Base-by-base conservation (phyloP, 2,329 filamentous ascomycete genomes). In the Magnaporthiopsis rhizophila region DNA sequence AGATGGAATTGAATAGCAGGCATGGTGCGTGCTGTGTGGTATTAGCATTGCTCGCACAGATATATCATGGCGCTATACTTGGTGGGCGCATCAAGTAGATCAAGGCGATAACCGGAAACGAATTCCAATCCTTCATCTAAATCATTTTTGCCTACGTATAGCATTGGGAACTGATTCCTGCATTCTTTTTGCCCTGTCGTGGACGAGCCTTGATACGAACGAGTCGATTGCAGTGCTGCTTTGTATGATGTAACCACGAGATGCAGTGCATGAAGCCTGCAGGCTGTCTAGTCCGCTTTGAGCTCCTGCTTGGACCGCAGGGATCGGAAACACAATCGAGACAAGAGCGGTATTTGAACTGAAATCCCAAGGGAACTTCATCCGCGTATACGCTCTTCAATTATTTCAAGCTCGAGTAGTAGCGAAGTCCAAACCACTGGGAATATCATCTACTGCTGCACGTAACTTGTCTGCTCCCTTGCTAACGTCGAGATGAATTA, bases 401-500 rank as follows among this genome's bases (percentile, higher is more conserved):
- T 45, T 11, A 13, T 45, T 7, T 45, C 38, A 18, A 18, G 38
- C 38, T 45, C 15, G 15, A 18, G 5, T 4, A 1, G 15, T 4
- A 45, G 15, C 38, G 15, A 18, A 18, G n/a, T 38, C 18, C 12
- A 60, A n/a, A n/a, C 28, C 6, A 13, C 24, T 62, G 2, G 24
- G 8, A n/a, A 53, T 21, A 56, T 38, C 9, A 58, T 62, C 24
- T n/a, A 5, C 50, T n/a, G 11, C 50, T 24, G 2, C 5, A 45
- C 4, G 15, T 15, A 6, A 45, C 2, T 21, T 53, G 45, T 13
- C n/a, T n/a, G 45, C 6, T 24, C 2, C 18, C 9, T 11, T 53
- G 6, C 21, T 24, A 7, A 53, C n/a, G 8, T 53, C 28, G 60
- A 61, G 18, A 64, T 64, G 63, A 64, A 64, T n/a, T 60, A 60